Base-by-base conservation (phyloP, 495 filamentous ascomycete species). In the Lentithecium fluviatile region DNA sequence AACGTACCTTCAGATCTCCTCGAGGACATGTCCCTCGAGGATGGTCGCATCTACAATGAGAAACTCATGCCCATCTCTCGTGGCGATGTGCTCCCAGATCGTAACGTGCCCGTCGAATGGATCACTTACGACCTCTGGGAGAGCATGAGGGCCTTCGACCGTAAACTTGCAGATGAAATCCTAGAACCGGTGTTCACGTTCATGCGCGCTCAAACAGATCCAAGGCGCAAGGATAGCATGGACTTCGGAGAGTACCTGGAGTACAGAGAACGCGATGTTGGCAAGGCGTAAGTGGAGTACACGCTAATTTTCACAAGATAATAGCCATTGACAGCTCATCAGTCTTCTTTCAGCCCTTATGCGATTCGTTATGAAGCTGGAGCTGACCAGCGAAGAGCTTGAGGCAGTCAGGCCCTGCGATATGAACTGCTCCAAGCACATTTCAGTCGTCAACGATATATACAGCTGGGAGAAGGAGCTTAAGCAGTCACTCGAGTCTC, bases 401-500 rank as follows among this genome's bases (percentile, higher is more conserved):
- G 24, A 3, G 5, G 13, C 10, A 60, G 62, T 70, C 15, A 42
- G 34, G 19, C 45, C 50, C 1, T 29, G 72, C 24, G 76, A 78
- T 10, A 43, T 15, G 7, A 71, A 68, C 58, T 75, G 69, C 48
- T 58, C 66, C 0, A 70, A 70, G 50, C 76, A 76, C 55, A 56
- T 77, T 43, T 69, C 74, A 4, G 49, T 76, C n/a, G 65, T 77
- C 2, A 77, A 78, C 43, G 76, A 78, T 51, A 76, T 78, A 38
- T 74, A 65, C 47, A 72, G 68, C 54, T 76, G 50, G 37, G 75
- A 76, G 37, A 78, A 78, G 56, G 77, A 79, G 46, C 42, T 69
- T 6, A 42, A 37, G 13, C 47, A 64, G 2, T 67, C 69, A 2
- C 36, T 66, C 32, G 47, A 11, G 6, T 45, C 21, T 2, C 66